Conservation (phyloP, 2,329 filamentous ascomycete species). For the Verticillium zaregamsianum region DNA sequence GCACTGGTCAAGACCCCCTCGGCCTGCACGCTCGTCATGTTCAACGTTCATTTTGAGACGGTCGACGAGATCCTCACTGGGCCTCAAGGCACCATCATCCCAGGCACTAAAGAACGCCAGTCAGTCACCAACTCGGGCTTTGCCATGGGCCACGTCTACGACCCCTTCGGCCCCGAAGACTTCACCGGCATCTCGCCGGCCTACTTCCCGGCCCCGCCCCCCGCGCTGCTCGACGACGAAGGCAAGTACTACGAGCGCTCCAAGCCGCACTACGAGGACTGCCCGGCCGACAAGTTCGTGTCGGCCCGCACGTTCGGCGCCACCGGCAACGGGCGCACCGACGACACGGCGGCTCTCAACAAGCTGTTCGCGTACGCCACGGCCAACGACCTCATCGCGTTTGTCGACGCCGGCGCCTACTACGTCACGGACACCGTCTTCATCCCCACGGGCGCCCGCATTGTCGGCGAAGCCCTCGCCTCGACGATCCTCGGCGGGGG, state of each 20-base stretch:
- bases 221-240: conserved; percentile 45
- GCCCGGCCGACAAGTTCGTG: conserved; percentile 57
- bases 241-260: conserved; percentile 66
- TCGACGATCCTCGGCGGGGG: conserved; percentile 54
- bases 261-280: conserved; percentile 69
- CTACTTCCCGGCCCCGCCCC: conserved; percentile 42
- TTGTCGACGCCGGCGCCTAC: conserved; percentile 59
- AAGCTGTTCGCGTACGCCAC: conserved; percentile 51
- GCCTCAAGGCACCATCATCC: conserved; percentile 47
- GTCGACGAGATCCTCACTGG: conserved; percentile 32
- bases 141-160: conserved; percentile 57
- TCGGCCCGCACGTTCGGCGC: conserved; percentile 65
- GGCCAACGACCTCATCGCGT: conserved; percentile 52
- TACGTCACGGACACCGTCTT: conserved; percentile 51
- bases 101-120: conserved; percentile 43
- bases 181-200: conserved; percentile 44
- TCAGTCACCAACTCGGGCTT: conserved; percentile 51
- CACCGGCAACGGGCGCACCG: conserved; percentile 67
- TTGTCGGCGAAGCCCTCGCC: conserved; percentile 56
- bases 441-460: conserved; percentile 44
- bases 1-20: conserved; percentile 27
- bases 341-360: conserved; percentile 71
- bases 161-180: conserved; percentile 33
- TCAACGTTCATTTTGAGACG: conserved; percentile 39
- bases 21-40: conserved; percentile 39